Evolutionary conservation across 805 yeast species (phyloP).

Genomic region (Metschnikowia borealis): DNA sequence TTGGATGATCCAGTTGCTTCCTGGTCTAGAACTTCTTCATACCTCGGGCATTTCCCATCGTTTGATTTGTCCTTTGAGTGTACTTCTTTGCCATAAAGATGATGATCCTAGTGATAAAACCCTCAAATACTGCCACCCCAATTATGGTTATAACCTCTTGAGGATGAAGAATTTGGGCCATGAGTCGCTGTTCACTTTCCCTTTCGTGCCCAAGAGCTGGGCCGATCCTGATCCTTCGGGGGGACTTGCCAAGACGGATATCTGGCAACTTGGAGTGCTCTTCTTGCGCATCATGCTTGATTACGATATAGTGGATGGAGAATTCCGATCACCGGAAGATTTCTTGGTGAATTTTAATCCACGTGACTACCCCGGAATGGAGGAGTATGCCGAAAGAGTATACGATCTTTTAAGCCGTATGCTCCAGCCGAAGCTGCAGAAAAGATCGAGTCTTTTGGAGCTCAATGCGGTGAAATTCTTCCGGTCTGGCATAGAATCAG

Average conservation of each 20-base stretch:
- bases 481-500: conserved; percentile 50
- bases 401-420: conserved; percentile 63
- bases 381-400: conserved; percentile 62
- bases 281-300: conserved; percentile 44
- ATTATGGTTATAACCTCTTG: conserved; percentile 39
- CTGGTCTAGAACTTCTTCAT: conserved; percentile 80
- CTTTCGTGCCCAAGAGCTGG: conserved; percentile 48
- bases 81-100: conserved; percentile 35
- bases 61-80: conserved; percentile 57
- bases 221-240: conserved; percentile 68
- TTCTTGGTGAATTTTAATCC: conserved; percentile 25
- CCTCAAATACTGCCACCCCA: conserved; percentile 57
- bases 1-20: conserved; percentile 85
- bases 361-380: conserved; percentile 49
- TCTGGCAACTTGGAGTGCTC: conserved; percentile 87
- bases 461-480: conserved; percentile 79
- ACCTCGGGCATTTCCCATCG: conserved; percentile 81
- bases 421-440: conserved; percentile 60
- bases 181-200: conserved; percentile 8
- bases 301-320: conserved; percentile 60
- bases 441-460: conserved; percentile 80
- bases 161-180: conserved; percentile 16
- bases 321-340: conserved; percentile 46
- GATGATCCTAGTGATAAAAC: conserved; percentile 34
- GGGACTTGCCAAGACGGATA: conserved; percentile 71